phyloP scores from a whole-genome alignment of 1,139 yeast genomes.

The Wickerhamomyces sp. region DNA sequence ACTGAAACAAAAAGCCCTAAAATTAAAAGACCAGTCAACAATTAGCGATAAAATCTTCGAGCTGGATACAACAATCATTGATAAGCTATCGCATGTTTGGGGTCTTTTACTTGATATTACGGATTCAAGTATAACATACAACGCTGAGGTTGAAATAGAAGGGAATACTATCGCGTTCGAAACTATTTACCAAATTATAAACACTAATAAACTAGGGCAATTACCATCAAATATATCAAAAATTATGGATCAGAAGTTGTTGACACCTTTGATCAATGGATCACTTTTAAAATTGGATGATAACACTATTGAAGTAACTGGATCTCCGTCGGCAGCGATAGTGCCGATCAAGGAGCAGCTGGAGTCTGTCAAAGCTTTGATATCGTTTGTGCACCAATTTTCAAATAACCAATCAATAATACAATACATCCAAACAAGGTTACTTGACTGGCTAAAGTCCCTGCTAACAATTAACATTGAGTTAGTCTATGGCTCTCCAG shows the following conservation, averaged over 20 bases:
- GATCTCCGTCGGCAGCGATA: background rate
- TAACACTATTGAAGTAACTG: conserved; percentile 2
- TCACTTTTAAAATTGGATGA: background rate
- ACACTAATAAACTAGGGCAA: conserved; percentile 1
- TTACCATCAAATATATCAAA: conserved; percentile 11
- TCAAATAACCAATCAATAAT: conserved; percentile 12
- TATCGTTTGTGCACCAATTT: conserved; percentile 16
- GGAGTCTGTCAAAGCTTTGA: conserved; percentile 13
- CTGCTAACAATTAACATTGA: conserved; percentile 15
- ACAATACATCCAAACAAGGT: conserved; percentile 17
- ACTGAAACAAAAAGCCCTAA: conserved; percentile 8
- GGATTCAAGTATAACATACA: conserved; percentile 9
- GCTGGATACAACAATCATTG: conserved; percentile 1
- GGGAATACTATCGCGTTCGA: conserved; percentile 13
- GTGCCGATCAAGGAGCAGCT: conserved; percentile 6
- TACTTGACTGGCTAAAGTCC: conserved; percentile 18
- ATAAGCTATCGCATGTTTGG: conserved; percentile 13
- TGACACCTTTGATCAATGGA: conserved; percentile 5
- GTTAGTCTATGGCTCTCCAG: conserved; percentile 6
- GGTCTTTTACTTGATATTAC: conserved; percentile 6
- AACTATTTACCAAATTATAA: conserved; percentile 9
- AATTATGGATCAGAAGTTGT: conserved; percentile 12
- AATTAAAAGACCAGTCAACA: conserved; percentile 6
- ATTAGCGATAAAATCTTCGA: conserved; percentile 1
- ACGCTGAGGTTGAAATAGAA: conserved; percentile 15